A percentile compares a stretch with the other conserved stretches of the same genome.
phyloP scores from a whole-genome alignment of 179 eudicot species.

The Vitellaria paradoxa region DNA sequence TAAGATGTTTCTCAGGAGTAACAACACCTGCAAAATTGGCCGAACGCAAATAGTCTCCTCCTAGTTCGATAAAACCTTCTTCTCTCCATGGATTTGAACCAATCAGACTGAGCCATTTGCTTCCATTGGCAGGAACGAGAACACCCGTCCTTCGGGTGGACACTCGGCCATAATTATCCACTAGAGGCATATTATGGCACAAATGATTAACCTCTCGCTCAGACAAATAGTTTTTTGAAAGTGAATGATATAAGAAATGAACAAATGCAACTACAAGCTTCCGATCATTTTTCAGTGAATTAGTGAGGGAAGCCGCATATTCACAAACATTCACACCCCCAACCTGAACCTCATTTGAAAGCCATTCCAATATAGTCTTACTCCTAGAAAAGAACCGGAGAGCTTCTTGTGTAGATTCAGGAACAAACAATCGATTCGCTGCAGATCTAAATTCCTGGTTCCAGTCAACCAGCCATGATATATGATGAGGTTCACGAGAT shows the following conservation, averaged over 20 bases:
- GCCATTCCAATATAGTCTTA: constrained; percentile 39
- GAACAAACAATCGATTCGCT: constrained; percentile 30
- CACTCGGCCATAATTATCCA: constrained; percentile 41
- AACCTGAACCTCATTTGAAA: constrained; percentile 27
- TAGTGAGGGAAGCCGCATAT: constrained; percentile 24
- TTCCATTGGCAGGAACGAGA: constrained; percentile 57
- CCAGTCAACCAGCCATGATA: constrained; percentile 67
- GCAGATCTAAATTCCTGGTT: constrained; percentile 40
- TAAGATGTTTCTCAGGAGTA: constrained; percentile 25
- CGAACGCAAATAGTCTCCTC: constrained; percentile 38
- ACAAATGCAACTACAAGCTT: constrained; percentile 34
- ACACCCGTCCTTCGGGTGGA: constrained; percentile 24
- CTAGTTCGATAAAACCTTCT: constrained; percentile 42
- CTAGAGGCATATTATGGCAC: constrained; percentile 45
- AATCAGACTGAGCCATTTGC: constrained; percentile 56
- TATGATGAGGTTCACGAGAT: constrained; percentile 11
- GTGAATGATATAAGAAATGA: constrained; percentile 53
- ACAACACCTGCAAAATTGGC: constrained; percentile 31
- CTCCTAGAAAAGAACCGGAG: constrained; percentile 20
- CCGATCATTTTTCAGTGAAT: constrained; percentile 18
- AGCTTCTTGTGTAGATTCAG: constrained; percentile 34
- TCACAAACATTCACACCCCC: constrained; percentile 24
- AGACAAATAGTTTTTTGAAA: constrained; percentile 19
- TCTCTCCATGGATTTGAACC: constrained; percentile 61
- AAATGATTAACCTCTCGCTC: constrained; percentile 19